A percentile compares a stretch with the other conserved stretches of the same genome.
Evolutionary conservation across 1,284 basidiomycete species (phyloP).

Genomic region (Pisolithus thermaeus): DNA sequence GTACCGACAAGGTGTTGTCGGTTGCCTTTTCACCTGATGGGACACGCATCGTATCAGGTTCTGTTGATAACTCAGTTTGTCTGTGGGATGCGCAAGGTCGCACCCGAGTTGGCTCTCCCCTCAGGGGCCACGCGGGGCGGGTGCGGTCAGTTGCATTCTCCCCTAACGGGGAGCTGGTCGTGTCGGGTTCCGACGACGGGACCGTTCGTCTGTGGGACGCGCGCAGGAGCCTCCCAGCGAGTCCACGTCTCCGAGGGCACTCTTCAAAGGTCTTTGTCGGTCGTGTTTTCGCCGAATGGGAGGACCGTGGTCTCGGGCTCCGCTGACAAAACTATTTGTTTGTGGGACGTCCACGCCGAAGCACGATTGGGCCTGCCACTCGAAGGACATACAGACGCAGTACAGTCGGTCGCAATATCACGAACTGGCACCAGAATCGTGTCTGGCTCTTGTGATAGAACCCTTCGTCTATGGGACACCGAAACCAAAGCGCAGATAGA

Average conservation of each 20-base stretch:
- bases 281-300: conserved; percentile 1
- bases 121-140: too few species aligned
- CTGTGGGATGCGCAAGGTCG: too few species aligned
- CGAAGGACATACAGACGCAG: neutral
- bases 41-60: too few species aligned
- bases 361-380: neutral
- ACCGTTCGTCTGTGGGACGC: conserved; percentile 4
- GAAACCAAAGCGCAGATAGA: neutral
- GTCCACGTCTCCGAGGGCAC: neutral
- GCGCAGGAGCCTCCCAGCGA: neutral
- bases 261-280: neutral
- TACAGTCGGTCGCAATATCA: neutral
- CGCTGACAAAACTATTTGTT: conserved; percentile 1
- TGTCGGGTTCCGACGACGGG: too few species aligned
- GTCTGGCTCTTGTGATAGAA: neutral
- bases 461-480: conserved; percentile 2
- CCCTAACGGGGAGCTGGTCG: too few species aligned
- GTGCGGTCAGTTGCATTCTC: too few species aligned
- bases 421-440: neutral
- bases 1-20: too few species aligned
- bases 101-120: too few species aligned
- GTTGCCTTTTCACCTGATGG: too few species aligned
- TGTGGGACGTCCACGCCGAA: neutral
- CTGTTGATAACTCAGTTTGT: too few species aligned
- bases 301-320: neutral